Evolutionary conservation across 148 eudicot genomes (phyloP), one percentile per base, ranked within the genome.

Genomic region (Rhododendron griersonianum): DNA sequence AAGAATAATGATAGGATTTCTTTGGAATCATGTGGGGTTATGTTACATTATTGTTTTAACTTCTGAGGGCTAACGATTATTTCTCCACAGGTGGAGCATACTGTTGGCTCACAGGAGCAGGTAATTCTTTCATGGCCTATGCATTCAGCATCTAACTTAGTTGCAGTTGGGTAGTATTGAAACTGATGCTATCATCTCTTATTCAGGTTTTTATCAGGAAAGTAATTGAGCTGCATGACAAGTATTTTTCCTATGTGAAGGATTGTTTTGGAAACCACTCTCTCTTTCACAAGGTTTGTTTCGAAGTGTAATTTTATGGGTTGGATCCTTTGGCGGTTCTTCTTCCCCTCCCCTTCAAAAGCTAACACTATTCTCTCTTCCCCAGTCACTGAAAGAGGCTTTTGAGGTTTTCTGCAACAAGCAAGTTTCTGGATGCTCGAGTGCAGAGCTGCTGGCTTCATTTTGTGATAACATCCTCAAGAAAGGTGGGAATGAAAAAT

Each of bases 261-360:
- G 81, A 80, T 23, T 89, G 91, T 84, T 91, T 91, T 59, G 33
- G 23, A 9, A 86, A 85, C 81, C 84, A 91, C 83, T 3, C 90
- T 9, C 90, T 91, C 30, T 91, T 91, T 87, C 90, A 91, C 84
- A 91, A 91, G 91, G 92, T 91, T 19, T 30, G 18, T n/a, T 63
- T 82, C 77, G 41, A 16, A 80, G 6, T 5, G 19, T 78, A 21
- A 41, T 4, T 71, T 33, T 57, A 57, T 57, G 23, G 61, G 23
- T 57, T 57, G 23, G 61, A n/a, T 63, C 11, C 25, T 21, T 73
- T 30, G 80, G n/a, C 81, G 7, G 25, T 71, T 63, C 21, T 79
- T 39, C 63, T 10, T 75, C 63, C 18, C 81, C 44, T 44, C 21
- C 35, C 35, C 13, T 11, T 41, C 19, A 50, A 61, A 33, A 37